Evolutionary conservation across 78 protist genomes (phyloP).

Genomic region (Blattamonas nauphoetae): DNA sequence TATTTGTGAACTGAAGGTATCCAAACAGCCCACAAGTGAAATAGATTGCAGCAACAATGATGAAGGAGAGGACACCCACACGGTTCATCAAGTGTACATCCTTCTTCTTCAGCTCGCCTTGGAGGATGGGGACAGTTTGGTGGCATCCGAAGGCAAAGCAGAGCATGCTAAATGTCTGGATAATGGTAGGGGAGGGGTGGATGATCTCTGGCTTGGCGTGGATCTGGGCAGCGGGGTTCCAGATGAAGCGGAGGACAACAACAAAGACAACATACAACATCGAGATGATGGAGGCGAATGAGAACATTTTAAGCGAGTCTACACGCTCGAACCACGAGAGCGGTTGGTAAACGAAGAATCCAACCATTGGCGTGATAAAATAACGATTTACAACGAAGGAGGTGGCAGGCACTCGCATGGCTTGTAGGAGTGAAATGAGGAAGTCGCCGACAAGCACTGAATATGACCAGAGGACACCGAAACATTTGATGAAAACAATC

Average conservation of each 20-base stretch:
- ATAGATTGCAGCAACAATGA: not conserved
- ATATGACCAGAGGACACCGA: not conserved
- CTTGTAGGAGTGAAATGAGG: not conserved
- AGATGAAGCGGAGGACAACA: not conserved
- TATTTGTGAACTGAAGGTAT: not conserved
- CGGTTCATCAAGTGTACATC: not conserved
- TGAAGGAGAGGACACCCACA: not conserved
- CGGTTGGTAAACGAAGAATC: not conserved
- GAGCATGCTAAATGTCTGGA: not conserved
- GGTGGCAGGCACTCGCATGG: not conserved
- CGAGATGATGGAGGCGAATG: not conserved
- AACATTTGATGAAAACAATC: not conserved
- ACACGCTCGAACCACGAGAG: not conserved
- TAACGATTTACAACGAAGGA: not conserved
- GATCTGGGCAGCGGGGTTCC: not conserved
- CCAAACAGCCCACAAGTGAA: not conserved
- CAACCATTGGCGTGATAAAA: not conserved
- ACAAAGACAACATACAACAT: not conserved
- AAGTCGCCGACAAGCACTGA: not conserved
- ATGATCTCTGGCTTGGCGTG: not conserved
- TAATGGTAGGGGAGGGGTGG: not conserved
- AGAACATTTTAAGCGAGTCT: not conserved
- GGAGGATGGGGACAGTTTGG: not conserved
- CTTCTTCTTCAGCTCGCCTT: not conserved
- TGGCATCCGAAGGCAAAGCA: slow-evolving; percentile 14